phyloP scores from a whole-genome alignment of 805 yeast genomes.

The Nakazawaea pomicola region DNA sequence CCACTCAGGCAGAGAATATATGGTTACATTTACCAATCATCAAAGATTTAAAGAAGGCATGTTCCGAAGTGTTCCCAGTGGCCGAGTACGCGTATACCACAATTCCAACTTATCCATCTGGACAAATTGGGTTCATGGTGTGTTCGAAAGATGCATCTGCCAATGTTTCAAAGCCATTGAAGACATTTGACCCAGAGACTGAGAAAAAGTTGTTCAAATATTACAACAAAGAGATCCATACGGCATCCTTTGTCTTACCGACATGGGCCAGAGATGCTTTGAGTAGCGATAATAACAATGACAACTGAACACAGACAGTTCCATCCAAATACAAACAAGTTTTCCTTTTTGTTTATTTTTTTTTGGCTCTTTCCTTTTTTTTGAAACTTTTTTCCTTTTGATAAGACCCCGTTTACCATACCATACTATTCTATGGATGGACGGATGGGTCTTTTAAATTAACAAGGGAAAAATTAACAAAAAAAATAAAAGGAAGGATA shows the following conservation, averaged over 20 bases:
- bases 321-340: conserved; percentile 1
- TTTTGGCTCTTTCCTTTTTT: conserved; percentile 13
- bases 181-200: conserved; percentile 36
- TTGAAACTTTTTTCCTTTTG: conserved; percentile 9
- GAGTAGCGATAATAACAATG: conserved; percentile 6
- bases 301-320: no score
- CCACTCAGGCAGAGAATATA: conserved; percentile 79
- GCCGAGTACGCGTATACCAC: conserved; percentile 72
- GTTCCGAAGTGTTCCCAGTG: conserved; percentile 50
- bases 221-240: conserved; percentile 63
- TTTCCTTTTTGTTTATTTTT: conserved; percentile 11
- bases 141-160: conserved; percentile 53
- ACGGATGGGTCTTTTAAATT: no score
- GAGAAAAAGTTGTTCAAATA: conserved; percentile 54
- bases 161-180: conserved; percentile 45
- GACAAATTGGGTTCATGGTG: conserved; percentile 76
- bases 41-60: conserved; percentile 39
- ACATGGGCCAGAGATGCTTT: conserved; percentile 59
- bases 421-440: no score
- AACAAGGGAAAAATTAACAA: conserved; percentile 7
- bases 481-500: conserved; percentile 8
- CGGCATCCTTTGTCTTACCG: conserved; percentile 72
- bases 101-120: conserved; percentile 85
- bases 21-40: conserved; percentile 65
- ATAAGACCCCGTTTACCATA: background rate